Evolutionary conservation across 1,284 basidiomycete genomes (phyloP), one percentile per base, ranked within the genome.

Genomic region (Ustilago curta): DNA sequence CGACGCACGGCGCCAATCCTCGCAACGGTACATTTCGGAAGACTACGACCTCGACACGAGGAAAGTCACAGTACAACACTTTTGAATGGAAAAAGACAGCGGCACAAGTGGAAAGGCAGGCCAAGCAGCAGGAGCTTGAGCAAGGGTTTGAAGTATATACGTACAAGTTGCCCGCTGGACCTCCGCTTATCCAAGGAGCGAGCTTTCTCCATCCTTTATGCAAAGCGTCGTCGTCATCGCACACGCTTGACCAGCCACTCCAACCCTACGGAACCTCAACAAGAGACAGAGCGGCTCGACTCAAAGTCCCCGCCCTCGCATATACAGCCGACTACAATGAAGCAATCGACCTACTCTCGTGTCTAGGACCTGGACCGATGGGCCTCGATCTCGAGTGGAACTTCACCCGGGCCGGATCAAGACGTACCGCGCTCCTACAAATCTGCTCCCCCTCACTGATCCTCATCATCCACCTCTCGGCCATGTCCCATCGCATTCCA

Each of bases 331-430:
- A 61, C 43, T 48, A 21, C 19, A 68, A 67, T 23, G 59, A 78
- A 35, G 76, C 76, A 12, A 19, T 51, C 19, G 61, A 69, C 23
- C 51, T 64, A 4, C 57, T 80, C 25, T 52, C 61, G 29, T 60
- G 60, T 14, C 58, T 65, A 7, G 53, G 74, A 16, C 50, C 66
- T 1, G 59, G 61, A 16, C 67, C 76, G 0, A 59, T 78, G 35
- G 79, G 77, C 8, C 66, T 81, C n/a, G 79, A 81, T 49, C 55
- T 81, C 29, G 79, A 81, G 44, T 81, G 79, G 79, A 70, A 76
- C 35, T 48, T 73, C 23, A 44, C 56, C n/a, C 54, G 16, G 18
- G n/a, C 18, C 3, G 70, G 74, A 2, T 19, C 44, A 8, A 23
- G 50, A 4, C 62, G 58, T 11, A 73, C 76, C 14, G 77, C 79